These are phyloP conservation scores for Tolypocladium album DNA, from an alignment of 2,329 filamentous ascomycete genomes.

Conservation along the genomic window DNA sequence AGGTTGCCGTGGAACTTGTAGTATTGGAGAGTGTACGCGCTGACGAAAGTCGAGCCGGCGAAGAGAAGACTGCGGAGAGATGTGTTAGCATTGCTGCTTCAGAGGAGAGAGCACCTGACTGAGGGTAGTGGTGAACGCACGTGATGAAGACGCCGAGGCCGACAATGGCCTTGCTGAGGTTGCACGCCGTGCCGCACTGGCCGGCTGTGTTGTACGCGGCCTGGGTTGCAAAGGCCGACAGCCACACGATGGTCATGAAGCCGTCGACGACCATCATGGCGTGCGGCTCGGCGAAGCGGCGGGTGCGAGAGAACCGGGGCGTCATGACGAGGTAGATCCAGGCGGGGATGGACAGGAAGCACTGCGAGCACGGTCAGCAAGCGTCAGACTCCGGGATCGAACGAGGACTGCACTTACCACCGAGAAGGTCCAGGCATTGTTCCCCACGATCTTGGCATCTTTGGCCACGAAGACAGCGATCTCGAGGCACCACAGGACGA, in stretches of 20 bases:
- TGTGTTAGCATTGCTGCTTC: background rate
- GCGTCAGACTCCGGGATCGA: background rate
- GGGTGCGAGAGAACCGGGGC: slow-evolving; percentile 51
- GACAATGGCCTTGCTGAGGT: slow-evolving; percentile 52
- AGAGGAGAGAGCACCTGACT: no score
- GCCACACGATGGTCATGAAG: slow-evolving; percentile 51
- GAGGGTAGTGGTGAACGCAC: slow-evolving; percentile 28
- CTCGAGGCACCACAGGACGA: slow-evolving; percentile 48
- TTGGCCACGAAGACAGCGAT: slow-evolving; percentile 46
- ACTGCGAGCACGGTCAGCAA: slow-evolving; percentile 28
- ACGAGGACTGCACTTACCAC: slow-evolving; percentile 35
- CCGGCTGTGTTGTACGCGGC: slow-evolving; percentile 50
- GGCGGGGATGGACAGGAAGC: slow-evolving; percentile 52
- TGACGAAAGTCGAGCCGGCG: slow-evolving; percentile 40
- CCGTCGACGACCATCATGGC: slow-evolving; percentile 49
- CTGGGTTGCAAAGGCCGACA: slow-evolving; percentile 56
- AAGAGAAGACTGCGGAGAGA: slow-evolving; percentile 39
- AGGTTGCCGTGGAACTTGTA: slow-evolving; percentile 51
- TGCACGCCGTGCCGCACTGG: slow-evolving; percentile 44
- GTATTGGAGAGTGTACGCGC: slow-evolving; percentile 49
- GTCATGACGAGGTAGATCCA: slow-evolving; percentile 57
- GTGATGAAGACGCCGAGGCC: slow-evolving; percentile 51
- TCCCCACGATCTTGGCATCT: slow-evolving; percentile 39
- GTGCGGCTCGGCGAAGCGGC: slow-evolving; percentile 50
- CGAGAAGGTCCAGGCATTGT: slow-evolving; percentile 53